These are phyloP conservation scores for Tricholoma sp. DNA, from an alignment of 768 basidiomycete species.

Conservation along the genomic window DNA sequence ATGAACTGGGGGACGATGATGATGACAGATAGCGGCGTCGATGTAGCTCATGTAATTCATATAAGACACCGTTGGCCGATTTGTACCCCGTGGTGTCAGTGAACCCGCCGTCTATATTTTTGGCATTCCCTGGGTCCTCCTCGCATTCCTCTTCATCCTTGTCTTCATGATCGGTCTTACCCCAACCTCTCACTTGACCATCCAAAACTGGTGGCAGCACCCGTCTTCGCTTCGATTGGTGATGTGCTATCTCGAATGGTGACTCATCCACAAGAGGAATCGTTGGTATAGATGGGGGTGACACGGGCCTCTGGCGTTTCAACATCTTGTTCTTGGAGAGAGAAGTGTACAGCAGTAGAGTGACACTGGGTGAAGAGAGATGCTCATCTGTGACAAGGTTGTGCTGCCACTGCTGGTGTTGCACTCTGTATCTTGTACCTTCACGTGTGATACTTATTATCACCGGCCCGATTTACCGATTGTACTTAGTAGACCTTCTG, in stretches of 20 bases:
- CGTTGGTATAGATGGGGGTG: conserved; percentile 29
- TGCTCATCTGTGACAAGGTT: neutral
- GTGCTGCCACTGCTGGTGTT: neutral
- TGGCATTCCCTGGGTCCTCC: conserved; percentile 14
- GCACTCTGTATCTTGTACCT: neutral
- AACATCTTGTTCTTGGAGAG: conserved; percentile 31
- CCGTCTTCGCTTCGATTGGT: conserved; percentile 49
- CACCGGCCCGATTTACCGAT: neutral
- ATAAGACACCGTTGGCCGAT: conserved; percentile 58
- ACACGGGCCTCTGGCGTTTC: conserved; percentile 46
- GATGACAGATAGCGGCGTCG: conserved; percentile 55
- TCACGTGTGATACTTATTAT: neutral
- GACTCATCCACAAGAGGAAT: conserved; percentile 23
- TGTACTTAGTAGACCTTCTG: neutral
- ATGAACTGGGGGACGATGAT: conserved; percentile 11
- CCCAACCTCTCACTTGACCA: conserved; percentile 47
- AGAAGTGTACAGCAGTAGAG: neutral
- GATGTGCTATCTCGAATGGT: conserved; percentile 22
- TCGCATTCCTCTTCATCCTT: conserved; percentile 28
- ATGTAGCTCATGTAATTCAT: conserved; percentile 65
- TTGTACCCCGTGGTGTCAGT: conserved; percentile 43
- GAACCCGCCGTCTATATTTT: conserved; percentile 14
- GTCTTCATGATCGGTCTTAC: conserved; percentile 21
- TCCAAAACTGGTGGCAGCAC: conserved; percentile 47
- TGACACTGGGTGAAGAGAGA: neutral